Conservation (phyloP, 139 green algal genomes). For the Yamagishiella unicocca region DNA sequence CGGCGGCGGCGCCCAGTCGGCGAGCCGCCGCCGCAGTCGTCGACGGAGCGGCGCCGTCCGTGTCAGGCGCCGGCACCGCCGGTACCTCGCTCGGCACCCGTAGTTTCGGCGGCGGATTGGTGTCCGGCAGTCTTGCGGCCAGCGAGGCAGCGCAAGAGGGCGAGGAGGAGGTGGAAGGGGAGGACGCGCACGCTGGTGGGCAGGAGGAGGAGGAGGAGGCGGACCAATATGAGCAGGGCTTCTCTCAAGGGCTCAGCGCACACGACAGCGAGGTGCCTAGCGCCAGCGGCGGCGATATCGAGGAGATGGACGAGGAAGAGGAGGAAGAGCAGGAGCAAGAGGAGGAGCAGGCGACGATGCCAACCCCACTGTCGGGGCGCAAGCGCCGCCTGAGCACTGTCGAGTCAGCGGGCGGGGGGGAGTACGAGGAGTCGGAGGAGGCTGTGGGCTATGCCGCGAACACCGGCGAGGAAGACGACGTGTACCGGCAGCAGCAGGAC, state of each 20-base stretch:
- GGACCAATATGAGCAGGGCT: background rate
- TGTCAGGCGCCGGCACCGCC: background rate
- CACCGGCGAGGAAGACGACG: background rate
- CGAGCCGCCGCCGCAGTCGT: background rate
- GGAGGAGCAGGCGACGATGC: background rate
- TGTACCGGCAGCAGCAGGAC: background rate
- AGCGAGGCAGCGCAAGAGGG: background rate
- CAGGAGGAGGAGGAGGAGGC: background rate
- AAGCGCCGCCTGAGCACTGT: conserved; percentile 17
- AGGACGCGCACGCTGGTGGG: background rate
- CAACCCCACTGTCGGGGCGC: background rate
- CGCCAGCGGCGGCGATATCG: background rate
- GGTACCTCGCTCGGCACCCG: background rate
- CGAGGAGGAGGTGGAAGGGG: background rate
- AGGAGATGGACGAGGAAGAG: background rate
- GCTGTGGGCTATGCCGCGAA: background rate
- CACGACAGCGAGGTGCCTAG: background rate
- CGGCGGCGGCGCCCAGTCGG: background rate
- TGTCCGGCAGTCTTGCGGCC: background rate
- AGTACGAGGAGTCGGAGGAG: background rate
- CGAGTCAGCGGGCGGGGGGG: background rate
- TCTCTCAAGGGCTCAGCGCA: too few relatives aligned
- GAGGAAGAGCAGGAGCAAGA: background rate
- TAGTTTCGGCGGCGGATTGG: background rate
- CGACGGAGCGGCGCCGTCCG: background rate